Evolutionary conservation across 495 filamentous ascomycete species (phyloP), one percentile per base, ranked within the genome.

Genomic region (Pseudoneurospora amorphoporcata): DNA sequence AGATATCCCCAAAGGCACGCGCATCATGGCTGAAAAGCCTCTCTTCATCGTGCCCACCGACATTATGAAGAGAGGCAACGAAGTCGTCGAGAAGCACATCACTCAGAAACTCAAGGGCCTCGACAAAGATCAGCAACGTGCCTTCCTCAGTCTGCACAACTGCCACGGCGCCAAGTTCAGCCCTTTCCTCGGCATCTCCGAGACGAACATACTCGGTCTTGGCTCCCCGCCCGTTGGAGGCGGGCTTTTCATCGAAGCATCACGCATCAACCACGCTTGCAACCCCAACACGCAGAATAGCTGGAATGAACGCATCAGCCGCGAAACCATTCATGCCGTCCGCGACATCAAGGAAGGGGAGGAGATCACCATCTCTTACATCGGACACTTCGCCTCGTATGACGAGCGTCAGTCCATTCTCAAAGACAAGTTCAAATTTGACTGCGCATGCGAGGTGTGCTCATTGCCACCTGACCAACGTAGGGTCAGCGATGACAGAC

Each of bases 181-280:
- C 73, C 70, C 70, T 12, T 72, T 77, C 61, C 42, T 75, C 16
- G 80, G 77, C 19, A 82, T 81, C 71, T 41, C 78, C 61, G 68
- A 74, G 76, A 82, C 79, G 53, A 80, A 79, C 72, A 68, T 75
- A 65, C 73, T 81, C 12, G 77, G 77, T 68, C 40, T 73, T 68
- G 80, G 76, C 72, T 32, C 68, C 17, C 40, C 45, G 19, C 73
- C 35, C 58, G 23, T 39, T 71, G 35, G 69, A 39, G 70, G 68
- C 8, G 79, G 76, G 32, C 61, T 82, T 19, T 83, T 83, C 73
- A 73, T 76, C 12, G 74, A 79, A 19, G 74, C 78, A 40, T 81
- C 75, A 35, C 76, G 80, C 29, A 79, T 84, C 71, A 84, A 84
- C 73, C 82, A 84, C 69, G 74, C 78, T 37, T 84, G 82, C 58